Evolutionary conservation across 257 asterid genomes (phyloP).

Genomic region (Fraxinus cuspidata): DNA sequence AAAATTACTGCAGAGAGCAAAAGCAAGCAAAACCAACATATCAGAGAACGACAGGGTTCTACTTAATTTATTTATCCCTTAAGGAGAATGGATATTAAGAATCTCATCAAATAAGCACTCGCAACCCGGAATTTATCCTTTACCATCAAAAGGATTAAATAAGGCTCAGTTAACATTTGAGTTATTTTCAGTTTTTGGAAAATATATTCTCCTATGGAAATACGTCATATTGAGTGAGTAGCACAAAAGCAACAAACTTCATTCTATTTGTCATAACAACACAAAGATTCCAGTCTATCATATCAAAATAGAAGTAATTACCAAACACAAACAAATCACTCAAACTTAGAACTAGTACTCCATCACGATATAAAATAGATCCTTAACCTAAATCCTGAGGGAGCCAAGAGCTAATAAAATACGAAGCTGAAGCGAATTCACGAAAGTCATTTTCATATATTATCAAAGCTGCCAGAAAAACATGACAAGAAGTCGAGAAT

Average conservation of each 20-base stretch:
- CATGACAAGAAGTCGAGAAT: neutral
- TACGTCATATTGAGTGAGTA: neutral
- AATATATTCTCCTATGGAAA: too few relatives aligned
- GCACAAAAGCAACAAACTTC: neutral
- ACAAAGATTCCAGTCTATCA: neutral
- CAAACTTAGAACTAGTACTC: neutral
- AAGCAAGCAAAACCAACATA: neutral
- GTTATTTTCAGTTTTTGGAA: too few relatives aligned
- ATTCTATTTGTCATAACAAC: neutral
- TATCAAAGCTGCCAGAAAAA: neutral
- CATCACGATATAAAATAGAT: neutral
- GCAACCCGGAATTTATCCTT: too few relatives aligned
- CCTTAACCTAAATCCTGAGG: neutral
- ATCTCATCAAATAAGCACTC: slow-evolving; percentile 7
- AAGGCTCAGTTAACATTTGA: too few relatives aligned
- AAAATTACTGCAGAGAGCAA: neutral
- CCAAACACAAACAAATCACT: neutral
- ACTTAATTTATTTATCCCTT: neutral
- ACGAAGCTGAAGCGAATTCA: neutral
- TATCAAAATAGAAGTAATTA: neutral
- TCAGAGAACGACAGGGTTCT: neutral
- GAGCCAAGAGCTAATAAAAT: neutral
- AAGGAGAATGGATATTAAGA: neutral
- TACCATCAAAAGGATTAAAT: too few relatives aligned
- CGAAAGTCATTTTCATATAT: neutral